Percentiles rank a stretch among this genome's conserved stretches.
Conservation (phyloP, 208 protist species). For the Wallacemonas sp. region DNA sequence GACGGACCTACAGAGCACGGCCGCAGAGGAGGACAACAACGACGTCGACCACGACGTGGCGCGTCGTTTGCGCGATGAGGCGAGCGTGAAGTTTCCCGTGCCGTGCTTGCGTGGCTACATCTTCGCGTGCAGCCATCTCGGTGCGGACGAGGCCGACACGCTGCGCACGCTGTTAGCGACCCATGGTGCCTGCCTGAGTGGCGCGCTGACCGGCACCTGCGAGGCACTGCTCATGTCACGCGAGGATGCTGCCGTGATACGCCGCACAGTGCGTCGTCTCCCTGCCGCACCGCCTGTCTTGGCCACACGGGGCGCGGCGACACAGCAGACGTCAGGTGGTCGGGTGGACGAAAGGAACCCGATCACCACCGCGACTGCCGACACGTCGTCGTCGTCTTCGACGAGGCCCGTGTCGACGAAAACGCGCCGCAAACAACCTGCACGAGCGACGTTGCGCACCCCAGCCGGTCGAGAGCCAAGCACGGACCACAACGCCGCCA, state of each 20-base stretch:
- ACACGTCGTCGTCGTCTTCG: not conserved
- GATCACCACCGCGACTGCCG: too few relatives aligned
- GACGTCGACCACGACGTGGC: not conserved
- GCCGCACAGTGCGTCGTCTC: not conserved
- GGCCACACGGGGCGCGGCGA: not conserved
- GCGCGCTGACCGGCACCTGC: conserved; percentile 34
- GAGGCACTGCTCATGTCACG: conserved; percentile 59
- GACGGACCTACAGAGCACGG: not conserved
- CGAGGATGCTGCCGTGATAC: conserved; percentile 36
- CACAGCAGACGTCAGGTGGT: too few relatives aligned
- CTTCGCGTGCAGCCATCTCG: conserved; percentile 57
- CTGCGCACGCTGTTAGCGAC: conserved; percentile 41
- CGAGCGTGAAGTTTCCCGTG: conserved; percentile 25
- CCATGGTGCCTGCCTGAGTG: conserved; percentile 50
- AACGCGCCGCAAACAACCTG: not conserved
- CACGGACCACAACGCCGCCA: not conserved
- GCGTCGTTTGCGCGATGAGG: not conserved
- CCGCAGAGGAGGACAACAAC: not conserved
- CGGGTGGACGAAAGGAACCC: too few relatives aligned
- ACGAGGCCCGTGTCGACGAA: not conserved
- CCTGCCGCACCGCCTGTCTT: not conserved
- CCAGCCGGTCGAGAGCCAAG: not conserved
- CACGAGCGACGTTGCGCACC: not conserved
- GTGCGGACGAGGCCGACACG: conserved; percentile 40
- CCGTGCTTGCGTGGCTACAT: conserved; percentile 66